Percentiles rank a stretch among this genome's conserved stretches.
These are phyloP conservation scores for Sporothrix schenckii DNA, from an alignment of 2,329 filamentous ascomycete species.

Conservation along the genomic window DNA sequence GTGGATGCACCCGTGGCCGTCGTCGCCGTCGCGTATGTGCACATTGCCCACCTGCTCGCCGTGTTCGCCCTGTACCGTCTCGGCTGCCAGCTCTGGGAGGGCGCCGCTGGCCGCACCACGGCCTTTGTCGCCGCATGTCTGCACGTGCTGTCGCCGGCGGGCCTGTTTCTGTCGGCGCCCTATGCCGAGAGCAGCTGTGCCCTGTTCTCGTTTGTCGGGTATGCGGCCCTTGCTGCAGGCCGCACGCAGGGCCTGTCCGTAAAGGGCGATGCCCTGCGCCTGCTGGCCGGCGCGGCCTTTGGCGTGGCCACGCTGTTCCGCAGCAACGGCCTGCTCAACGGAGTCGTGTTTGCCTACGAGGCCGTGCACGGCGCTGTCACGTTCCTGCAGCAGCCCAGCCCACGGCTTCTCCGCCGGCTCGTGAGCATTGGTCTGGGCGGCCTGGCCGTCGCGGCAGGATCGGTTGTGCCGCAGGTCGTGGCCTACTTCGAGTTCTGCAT, in stretches of 20 bases:
- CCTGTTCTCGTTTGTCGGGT: slow-evolving; percentile 73
- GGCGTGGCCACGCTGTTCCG: slow-evolving; percentile 73
- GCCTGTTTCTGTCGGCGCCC: slow-evolving; percentile 84
- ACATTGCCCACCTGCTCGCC: slow-evolving; percentile 75
- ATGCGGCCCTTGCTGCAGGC: slow-evolving; percentile 63
- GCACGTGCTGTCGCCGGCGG: slow-evolving; percentile 84
- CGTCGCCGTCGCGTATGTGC: slow-evolving; percentile 68
- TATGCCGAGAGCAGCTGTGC: slow-evolving; percentile 83
- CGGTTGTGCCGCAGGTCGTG: slow-evolving; percentile 70
- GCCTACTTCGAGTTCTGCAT: slow-evolving; percentile 75
- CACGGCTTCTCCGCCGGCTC: slow-evolving; percentile 56
- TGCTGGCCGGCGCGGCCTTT: slow-evolving; percentile 69
- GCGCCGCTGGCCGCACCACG: slow-evolving; percentile 31
- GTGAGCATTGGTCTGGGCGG: slow-evolving; percentile 67
- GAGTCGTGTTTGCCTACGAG: slow-evolving; percentile 72
- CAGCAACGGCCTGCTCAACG: slow-evolving; percentile 84
- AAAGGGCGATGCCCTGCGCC: slow-evolving; percentile 53
- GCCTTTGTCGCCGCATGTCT: slow-evolving; percentile 71
- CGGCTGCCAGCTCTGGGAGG: slow-evolving; percentile 34
- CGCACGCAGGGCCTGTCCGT: slow-evolving; percentile 34
- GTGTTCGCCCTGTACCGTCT: slow-evolving; percentile 46
- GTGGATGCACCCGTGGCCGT: slow-evolving; percentile 40
- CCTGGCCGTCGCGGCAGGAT: slow-evolving; percentile 66
- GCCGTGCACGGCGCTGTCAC: slow-evolving; percentile 50
- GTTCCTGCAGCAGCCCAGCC: slow-evolving; percentile 42